Evolutionary conservation across 2,329 filamentous ascomycete species (phyloP).

Genomic region (Ophiobolus disseminans): DNA sequence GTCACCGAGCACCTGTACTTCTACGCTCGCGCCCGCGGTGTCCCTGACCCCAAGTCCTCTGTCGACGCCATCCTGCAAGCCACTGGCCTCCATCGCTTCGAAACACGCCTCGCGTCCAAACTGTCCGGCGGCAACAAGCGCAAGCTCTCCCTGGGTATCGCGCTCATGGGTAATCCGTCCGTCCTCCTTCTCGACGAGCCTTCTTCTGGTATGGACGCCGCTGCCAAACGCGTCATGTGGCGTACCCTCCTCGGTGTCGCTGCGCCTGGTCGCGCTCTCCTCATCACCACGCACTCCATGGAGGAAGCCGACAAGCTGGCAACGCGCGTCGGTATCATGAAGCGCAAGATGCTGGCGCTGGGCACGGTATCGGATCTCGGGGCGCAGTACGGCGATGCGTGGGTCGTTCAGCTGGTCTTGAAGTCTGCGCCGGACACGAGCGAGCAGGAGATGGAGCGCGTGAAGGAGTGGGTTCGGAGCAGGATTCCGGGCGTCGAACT

Average conservation of each 20-base stretch:
- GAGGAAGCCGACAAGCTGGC: constrained; percentile 93
- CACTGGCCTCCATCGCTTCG: constrained; percentile 76
- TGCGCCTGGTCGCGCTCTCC: constrained; percentile 73
- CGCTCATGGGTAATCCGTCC: constrained; percentile 88
- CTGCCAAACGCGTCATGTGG: constrained; percentile 94
- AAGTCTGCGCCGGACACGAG: constrained; percentile 75
- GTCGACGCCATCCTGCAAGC: constrained; percentile 79
- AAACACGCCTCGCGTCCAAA: constrained; percentile 75
- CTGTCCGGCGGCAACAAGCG: constrained; percentile 91
- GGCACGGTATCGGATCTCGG: constrained; percentile 77
- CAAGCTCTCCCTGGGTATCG: constrained; percentile 89
- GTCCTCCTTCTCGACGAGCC: constrained; percentile 91
- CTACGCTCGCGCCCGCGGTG: constrained; percentile 84
- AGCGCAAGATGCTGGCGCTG: constrained; percentile 82
- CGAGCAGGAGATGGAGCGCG: constrained; percentile 68
- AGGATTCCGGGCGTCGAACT: constrained; percentile 71
- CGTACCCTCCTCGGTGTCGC: constrained; percentile 77
- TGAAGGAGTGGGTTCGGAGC: constrained; percentile 70
- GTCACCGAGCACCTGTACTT: constrained; percentile 85
- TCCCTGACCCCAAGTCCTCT: constrained; percentile 77
- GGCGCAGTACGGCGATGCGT: constrained; percentile 75
- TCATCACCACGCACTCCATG: constrained; percentile 94
- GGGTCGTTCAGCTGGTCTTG: constrained; percentile 83
- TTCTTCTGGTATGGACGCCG: constrained; percentile 86
- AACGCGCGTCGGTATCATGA: constrained; percentile 83